Conservation (phyloP, 139 green algal species). For the Chlorella sp. region DNA sequence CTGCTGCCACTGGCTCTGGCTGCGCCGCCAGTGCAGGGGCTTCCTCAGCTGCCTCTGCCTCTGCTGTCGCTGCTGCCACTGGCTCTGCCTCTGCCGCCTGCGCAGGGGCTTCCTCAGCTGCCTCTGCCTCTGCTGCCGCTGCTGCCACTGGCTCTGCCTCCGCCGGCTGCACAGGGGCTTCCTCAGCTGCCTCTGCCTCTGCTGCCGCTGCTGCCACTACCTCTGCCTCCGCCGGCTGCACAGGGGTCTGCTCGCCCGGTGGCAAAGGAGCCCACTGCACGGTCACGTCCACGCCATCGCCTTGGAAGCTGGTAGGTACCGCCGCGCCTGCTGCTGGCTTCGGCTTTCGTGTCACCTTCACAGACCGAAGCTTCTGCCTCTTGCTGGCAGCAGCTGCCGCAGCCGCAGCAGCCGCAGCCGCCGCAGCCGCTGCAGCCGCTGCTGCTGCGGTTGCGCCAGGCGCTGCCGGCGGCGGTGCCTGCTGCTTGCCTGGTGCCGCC, state of each 20-base stretch:
- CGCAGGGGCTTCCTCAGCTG: neutral
- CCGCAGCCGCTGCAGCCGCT: too few species aligned
- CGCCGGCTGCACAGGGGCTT: neutral
- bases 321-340: too few species aligned
- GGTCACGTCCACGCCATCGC: too few species aligned
- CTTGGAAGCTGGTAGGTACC: too few species aligned
- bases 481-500: too few species aligned
- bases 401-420: neutral
- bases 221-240: neutral
- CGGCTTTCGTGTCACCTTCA: too few species aligned
- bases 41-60: neutral
- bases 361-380: too few species aligned
- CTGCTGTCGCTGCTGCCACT: neutral
- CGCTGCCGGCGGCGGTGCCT: too few species aligned
- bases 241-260: too few species aligned
- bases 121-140: neutral
- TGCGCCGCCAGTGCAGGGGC: neutral
- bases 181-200: neutral
- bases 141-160: neutral
- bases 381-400: too few species aligned
- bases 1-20: neutral
- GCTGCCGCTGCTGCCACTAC: neutral
- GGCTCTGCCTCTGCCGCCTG: neutral
- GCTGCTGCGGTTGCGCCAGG: too few species aligned
- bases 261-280: too few species aligned